Evolutionary conservation across 352 stramenopile species (phyloP), one percentile per base, ranked within the genome.

Genomic region (Phytophthora pisi): DNA sequence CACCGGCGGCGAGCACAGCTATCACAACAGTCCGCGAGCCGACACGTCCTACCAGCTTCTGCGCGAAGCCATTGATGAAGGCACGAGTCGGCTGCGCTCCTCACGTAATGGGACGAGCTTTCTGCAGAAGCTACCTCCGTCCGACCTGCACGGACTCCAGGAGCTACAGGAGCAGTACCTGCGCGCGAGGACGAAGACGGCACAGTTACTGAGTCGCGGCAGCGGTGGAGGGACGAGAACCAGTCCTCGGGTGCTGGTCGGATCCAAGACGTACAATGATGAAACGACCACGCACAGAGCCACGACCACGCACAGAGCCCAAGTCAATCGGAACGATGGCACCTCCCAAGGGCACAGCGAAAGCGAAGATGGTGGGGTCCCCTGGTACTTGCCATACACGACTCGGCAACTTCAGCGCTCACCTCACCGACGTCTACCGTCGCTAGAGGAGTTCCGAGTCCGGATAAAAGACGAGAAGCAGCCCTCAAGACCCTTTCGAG

Each of bases 381-480:
- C n/a, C 24, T 73, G 57, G 56, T 92, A 93, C 47, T 53, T 93
- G 46, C 78, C 83, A 8, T 93, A 93, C 70, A 93, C 85, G 47
- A 88, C 81, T 3, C 77, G 85, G 23, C 64, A 75, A 23, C 67
- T 74, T 23, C 79, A 92, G 45, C 71, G 40, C 1, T 85, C 78
- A 0, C 74, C 79, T 0, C 74, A 86, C 45, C 75, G 74, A 5
- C 69, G 63, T 16, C 65, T 91, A 4, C 76, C 80, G 4, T 89
- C 81, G 15, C 51, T 91, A 23, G 49, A 59, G 5, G 77, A 88
- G 47, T 83, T 88, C 50, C 78, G 74, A 50, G 55, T 61, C 31
- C 78, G 72, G 51, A 50, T 64, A 16, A 67, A 74, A n/a, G 74
- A 88, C 7, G 80, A 91, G 11, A 81, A 86, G 20, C 53, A 77